Evolutionary conservation across 2,329 filamentous ascomycete species (phyloP).

Genomic region (Akanthomyces dipterigenus): DNA sequence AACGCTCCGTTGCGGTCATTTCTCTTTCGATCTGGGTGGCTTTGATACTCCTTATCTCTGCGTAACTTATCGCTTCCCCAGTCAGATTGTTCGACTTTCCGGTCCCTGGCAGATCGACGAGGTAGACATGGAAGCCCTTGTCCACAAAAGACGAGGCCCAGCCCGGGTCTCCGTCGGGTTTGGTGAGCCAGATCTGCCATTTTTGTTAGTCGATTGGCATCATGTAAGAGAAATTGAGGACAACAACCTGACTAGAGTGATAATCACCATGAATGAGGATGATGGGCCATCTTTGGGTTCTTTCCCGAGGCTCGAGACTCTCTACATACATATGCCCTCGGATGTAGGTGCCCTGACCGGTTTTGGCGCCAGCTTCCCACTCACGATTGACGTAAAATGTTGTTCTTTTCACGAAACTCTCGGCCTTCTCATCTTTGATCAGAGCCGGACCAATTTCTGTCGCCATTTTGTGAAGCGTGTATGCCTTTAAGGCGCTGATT

Average conservation of each 20-base stretch:
- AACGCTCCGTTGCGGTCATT: conserved; percentile 26
- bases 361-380: conserved; percentile 15
- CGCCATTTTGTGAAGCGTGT: background rate
- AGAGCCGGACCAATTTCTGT: background rate
- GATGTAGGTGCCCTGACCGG: conserved; percentile 15
- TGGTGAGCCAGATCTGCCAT: conserved; percentile 35
- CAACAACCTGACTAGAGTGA: conserved; percentile 27
- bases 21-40: conserved; percentile 21
- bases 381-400: conserved; percentile 23
- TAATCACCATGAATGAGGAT: conserved; percentile 31
- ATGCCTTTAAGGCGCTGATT: background rate
- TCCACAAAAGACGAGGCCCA: conserved; percentile 40
- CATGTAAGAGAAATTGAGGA: background rate
- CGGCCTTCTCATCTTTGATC: background rate
- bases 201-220: background rate
- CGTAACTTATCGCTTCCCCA: conserved; percentile 16
- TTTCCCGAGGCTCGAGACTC: conserved; percentile 18
- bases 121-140: conserved; percentile 35
- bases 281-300: conserved; percentile 19
- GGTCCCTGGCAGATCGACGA: conserved; percentile 35
- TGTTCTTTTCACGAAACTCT: background rate
- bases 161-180: conserved; percentile 38
- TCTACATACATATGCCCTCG: conserved; percentile 32
- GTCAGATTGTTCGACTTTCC: conserved; percentile 29
- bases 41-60: conserved; percentile 14